Evolutionary conservation across 768 basidiomycete species (phyloP), one percentile per base, ranked within the genome.

Genomic region (Leccinum disarticulatum): DNA sequence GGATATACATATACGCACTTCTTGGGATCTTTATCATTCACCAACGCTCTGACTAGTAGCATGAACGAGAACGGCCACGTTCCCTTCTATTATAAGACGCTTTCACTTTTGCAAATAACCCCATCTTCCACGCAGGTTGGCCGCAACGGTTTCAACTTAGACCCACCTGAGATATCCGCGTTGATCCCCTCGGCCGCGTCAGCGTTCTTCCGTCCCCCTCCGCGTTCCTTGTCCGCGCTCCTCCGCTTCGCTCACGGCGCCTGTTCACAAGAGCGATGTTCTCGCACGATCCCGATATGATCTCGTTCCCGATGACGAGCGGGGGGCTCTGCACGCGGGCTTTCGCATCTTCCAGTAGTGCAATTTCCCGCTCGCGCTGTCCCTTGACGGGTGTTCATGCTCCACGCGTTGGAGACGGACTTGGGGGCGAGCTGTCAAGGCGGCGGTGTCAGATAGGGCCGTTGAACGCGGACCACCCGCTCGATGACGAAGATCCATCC

Each of bases 251-350:
- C 51, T 9, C 5, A 41, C 14, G 48, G 38, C 53, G 50, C 38
- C 55, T 46, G 25, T 7, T 15, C 47, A 65, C 52, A 17, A 46
- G 19, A 51, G 59, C 64, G 53, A 61, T 35, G 17, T 61, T 52
- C 59, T 64, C 49, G 63, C 58, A 57, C 55, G 49, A 15, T 54
- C 59, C 58, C 31, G 28, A 52, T 53, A 51, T 41, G 36, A 65
- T 30, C 38, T 55, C 11, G 55, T 30, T 41, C 35, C 58, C 54
- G 52, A 56, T 62, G 33, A 60, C 56, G 27, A 57, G 38, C 30
- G 61, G 33, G 33, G 13, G 56, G 14, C 58, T 43, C 46, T 35
- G 8, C 33, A 28, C 30, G 28, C 28, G 48, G 38, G 48, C 51
- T 38, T 56, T 61, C 3, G 53, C 54, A 30, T 60, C 67, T 46